phyloP scores from a whole-genome alignment of 768 basidiomycete genomes.

The Sutorius australiensis region DNA sequence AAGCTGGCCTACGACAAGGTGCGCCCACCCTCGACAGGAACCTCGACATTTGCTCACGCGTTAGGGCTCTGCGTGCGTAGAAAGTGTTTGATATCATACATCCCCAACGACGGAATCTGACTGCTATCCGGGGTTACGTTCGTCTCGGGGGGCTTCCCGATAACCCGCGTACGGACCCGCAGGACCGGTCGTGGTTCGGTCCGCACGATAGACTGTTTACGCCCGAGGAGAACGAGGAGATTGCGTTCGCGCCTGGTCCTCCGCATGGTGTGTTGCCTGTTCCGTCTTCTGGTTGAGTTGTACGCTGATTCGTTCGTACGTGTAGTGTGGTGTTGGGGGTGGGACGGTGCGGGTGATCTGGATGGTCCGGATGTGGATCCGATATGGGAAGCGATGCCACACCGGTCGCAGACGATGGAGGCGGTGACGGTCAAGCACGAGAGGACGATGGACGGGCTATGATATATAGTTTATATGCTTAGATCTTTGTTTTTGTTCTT shows the following conservation, averaged over 20 bases:
- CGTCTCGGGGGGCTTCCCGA: constrained; percentile 96
- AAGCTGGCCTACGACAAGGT: constrained; percentile 94
- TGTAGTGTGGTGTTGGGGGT: constrained; percentile 99
- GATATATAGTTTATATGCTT: constrained; percentile 11
- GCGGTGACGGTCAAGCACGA: constrained; percentile 72
- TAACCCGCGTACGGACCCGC: constrained; percentile 93
- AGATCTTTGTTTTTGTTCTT: constrained; percentile 5
- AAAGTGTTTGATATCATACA: constrained; percentile 95
- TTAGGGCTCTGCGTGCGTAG: constrained; percentile 37
- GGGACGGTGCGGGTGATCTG: constrained; percentile 98
- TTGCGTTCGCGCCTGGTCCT: constrained; percentile 80
- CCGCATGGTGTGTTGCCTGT: constrained; percentile 57
- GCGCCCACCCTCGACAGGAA: constrained; percentile 18
- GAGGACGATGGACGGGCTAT: constrained; percentile 35
- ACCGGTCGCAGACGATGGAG: constrained; percentile 52
- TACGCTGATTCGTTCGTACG: too few species aligned
- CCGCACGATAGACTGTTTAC: constrained; percentile 95
- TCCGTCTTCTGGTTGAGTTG: too few species aligned
- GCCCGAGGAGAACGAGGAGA: constrained; percentile 73
- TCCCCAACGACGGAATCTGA: constrained; percentile 83
- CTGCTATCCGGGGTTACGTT: constrained; percentile 91
- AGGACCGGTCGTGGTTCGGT: constrained; percentile 97
- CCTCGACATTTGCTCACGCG: not conserved
- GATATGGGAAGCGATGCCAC: constrained; percentile 86
- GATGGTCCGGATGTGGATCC: constrained; percentile 98